A percentile compares a stretch with the other conserved stretches of the same genome.
Evolutionary conservation across 345 rosid species (phyloP).

Genomic region (Gossypium stocksii): DNA sequence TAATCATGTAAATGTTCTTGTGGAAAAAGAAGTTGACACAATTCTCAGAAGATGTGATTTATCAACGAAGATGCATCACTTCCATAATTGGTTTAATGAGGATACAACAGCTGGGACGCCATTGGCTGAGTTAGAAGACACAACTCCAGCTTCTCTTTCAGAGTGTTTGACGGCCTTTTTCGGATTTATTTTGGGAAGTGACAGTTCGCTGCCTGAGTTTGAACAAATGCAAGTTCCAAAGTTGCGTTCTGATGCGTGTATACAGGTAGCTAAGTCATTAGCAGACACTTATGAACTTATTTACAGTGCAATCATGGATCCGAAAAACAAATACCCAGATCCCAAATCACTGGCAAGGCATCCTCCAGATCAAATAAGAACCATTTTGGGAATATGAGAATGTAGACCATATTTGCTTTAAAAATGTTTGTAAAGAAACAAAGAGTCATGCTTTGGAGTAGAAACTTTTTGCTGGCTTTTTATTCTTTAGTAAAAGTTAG

Average conservation of each 20-base stretch:
- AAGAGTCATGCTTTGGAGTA: not conserved
- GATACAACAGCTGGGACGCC: conserved; percentile 23
- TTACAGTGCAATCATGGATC: conserved; percentile 65
- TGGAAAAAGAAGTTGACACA: conserved; percentile 79
- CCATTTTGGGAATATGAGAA: conserved; percentile 79
- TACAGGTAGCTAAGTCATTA: conserved; percentile 63
- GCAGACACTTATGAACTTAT: conserved; percentile 80
- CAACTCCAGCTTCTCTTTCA: conserved; percentile 54
- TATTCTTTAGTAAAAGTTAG: not conserved
- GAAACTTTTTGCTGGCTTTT: not conserved
- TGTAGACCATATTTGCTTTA: not conserved
- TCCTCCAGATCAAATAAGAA: conserved; percentile 91
- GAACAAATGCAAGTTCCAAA: conserved; percentile 93
- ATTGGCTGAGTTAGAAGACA: conserved; percentile 60
- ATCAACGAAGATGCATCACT: conserved; percentile 59
- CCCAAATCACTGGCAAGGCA: conserved; percentile 87
- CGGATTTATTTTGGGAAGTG: conserved; percentile 80
- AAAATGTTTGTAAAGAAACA: not conserved
- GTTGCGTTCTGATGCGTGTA: conserved; percentile 74
- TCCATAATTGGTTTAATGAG: conserved; percentile 36
- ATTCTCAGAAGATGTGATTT: conserved; percentile 69
- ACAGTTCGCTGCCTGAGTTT: conserved; percentile 79
- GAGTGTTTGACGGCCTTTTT: conserved; percentile 83
- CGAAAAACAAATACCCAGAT: conserved; percentile 63
- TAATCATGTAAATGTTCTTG: conserved; percentile 57